Evolutionary conservation across 2,329 filamentous ascomycete species (phyloP).

Genomic region (Beauveria caledonica): DNA sequence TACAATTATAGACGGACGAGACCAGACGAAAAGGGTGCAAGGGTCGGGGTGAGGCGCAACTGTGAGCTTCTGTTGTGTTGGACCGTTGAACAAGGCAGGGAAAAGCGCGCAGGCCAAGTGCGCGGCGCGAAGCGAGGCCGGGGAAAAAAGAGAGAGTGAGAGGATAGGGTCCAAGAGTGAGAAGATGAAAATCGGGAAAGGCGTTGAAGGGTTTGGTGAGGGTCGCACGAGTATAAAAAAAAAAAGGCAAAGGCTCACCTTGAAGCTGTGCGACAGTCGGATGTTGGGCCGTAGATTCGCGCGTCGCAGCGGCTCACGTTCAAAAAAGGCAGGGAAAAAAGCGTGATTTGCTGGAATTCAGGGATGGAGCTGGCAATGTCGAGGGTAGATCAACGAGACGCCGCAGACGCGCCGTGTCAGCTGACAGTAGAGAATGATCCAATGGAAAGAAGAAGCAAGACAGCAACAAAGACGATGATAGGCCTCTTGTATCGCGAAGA

Average conservation of each 20-base stretch:
- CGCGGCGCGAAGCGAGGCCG: constrained; percentile 7
- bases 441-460: constrained; percentile 35
- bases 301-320: constrained; percentile 4
- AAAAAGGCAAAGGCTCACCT: background rate
- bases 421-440: constrained; percentile 37
- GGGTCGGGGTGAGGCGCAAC: background rate
- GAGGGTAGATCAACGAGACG: constrained; percentile 22
- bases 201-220: background rate
- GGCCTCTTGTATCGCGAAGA: constrained; percentile 36
- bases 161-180: background rate
- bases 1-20: background rate
- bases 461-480: constrained; percentile 40
- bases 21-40: background rate
- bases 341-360: constrained; percentile 10
- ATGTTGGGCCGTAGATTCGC: constrained; percentile 5
- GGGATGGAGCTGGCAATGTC: background rate
- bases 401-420: constrained; percentile 37
- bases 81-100: background rate
- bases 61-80: constrained; percentile 6
- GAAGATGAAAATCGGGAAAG: background rate
- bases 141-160: background rate
- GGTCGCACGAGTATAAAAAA: background rate
- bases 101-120: constrained; percentile 11
- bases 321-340: background rate
- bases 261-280: constrained; percentile 9